These are phyloP conservation scores for Plasmodium gonderi DNA, from an alignment of 169 alveolate genomes.

Conservation along the genomic window DNA sequence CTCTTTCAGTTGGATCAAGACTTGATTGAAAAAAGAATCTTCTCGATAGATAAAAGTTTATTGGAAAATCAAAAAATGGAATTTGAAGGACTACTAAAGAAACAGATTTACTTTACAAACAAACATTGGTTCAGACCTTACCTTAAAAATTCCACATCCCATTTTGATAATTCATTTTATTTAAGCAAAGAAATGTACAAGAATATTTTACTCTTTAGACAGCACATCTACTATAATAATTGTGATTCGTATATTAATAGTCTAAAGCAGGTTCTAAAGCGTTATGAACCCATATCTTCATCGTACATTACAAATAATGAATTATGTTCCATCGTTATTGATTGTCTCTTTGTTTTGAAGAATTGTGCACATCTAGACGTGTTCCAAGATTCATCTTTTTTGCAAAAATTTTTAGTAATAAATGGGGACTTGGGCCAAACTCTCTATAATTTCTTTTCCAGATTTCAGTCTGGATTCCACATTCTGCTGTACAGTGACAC, in stretches of 20 bases:
- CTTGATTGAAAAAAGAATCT: slow-evolving; percentile 23
- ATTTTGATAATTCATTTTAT: slow-evolving; percentile 52
- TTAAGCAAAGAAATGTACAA: slow-evolving; percentile 9
- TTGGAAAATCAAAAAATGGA: slow-evolving; percentile 12
- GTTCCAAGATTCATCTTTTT: slow-evolving; percentile 1
- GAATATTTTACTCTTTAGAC: slow-evolving; percentile 26
- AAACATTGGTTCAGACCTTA: slow-evolving; percentile 55
- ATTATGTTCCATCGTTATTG: slow-evolving; percentile 31
- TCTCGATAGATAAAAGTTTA: slow-evolving; percentile 11
- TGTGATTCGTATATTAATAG: slow-evolving; percentile 44
- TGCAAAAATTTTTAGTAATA: slow-evolving; percentile 45
- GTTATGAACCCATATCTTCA: slow-evolving; percentile 46
- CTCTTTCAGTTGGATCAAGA: slow-evolving; percentile 34
- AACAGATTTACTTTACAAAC: slow-evolving; percentile 45
- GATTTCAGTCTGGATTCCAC: slow-evolving; percentile 23
- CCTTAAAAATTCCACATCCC: slow-evolving; percentile 6
- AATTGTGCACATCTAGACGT: slow-evolving; percentile 51
- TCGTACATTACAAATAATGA: slow-evolving; percentile 33
- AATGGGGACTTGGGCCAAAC: slow-evolving; percentile 15
- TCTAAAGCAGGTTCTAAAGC: slow-evolving; percentile 52
- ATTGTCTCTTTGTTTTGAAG: slow-evolving; percentile 47
- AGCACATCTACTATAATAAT: slow-evolving; percentile 44
- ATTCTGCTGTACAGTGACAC: slow-evolving; percentile 2
- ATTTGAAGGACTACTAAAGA: slow-evolving; percentile 40
- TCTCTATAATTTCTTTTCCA: slow-evolving; percentile 49